A percentile compares a stretch with the other conserved stretches of the same genome.
These are phyloP conservation scores for Gentiana dahurica DNA, from an alignment of 257 asterid genomes.

Conservation along the genomic window DNA sequence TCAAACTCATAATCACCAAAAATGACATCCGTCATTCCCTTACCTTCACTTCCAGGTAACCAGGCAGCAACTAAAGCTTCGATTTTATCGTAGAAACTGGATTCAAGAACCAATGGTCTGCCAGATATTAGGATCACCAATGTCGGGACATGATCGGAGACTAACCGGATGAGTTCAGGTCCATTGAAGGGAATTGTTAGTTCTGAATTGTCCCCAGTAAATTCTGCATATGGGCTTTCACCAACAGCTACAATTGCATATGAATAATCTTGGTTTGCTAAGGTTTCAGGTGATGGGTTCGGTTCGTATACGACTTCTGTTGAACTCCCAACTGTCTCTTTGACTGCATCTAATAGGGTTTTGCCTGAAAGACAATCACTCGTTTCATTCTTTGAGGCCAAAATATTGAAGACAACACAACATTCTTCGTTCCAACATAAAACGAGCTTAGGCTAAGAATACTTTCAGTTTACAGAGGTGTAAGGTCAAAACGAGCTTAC, in stretches of 20 bases:
- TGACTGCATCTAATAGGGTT: constrained; percentile 71
- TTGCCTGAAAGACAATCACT: constrained; percentile 35
- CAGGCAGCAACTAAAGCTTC: constrained; percentile 67
- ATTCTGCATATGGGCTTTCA: constrained; percentile 73
- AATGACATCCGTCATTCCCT: constrained; percentile 65
- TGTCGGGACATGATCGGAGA: constrained; percentile 67
- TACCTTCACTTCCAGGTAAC: constrained; percentile 85
- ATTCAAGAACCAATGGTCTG: constrained; percentile 64
- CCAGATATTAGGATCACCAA: constrained; percentile 62
- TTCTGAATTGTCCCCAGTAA: constrained; percentile 58
- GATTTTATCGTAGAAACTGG: constrained; percentile 40
- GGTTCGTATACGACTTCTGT: constrained; percentile 57
- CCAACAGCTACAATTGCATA: constrained; percentile 69
- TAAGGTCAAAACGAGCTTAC: constrained; percentile 13
- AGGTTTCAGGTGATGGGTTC: constrained; percentile 47
- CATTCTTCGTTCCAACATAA: no score
- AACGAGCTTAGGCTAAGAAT: no score
- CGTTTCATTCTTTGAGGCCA: neutral
- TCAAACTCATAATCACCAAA: constrained; percentile 62
- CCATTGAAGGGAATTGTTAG: constrained; percentile 58
- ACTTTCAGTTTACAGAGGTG: no score
- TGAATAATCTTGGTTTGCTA: constrained; percentile 45
- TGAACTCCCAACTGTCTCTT: constrained; percentile 40
- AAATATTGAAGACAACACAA: no score
- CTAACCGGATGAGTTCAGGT: constrained; percentile 38